Evolutionary conservation across 768 basidiomycete species (phyloP), one percentile per base, ranked within the genome.

Genomic region (Myochromella boudieri): DNA sequence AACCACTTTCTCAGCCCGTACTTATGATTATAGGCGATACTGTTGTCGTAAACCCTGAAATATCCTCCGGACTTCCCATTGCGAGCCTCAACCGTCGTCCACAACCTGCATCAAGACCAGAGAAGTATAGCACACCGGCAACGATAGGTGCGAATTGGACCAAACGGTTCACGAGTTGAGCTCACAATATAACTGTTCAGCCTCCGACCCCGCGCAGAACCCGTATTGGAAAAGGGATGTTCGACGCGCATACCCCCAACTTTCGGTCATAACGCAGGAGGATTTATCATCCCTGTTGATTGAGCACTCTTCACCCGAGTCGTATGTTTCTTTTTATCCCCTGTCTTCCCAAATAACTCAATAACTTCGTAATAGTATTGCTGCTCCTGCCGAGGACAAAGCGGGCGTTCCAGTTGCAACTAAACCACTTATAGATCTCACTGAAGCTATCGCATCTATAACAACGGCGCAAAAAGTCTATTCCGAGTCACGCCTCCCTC

Each of bases 201-300:
- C 89, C 18, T 92, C 90, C 33, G 91, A 93, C 68, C 80, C 80
- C 29, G 91, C 91, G 25, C 78, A 91, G 71, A 92, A 91, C 66
- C 89, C 88, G 46, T 97, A 97, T 77, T 95, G 87, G 85, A 95
- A 95, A 68, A 89, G 94, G 51, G 94, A 97, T 69, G 89, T 95
- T 58, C 84, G 93, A 47, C 84, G 94, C 42, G 82, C 83, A 27
- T 97, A 94, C 67, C 92, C 94, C n/a, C 90, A 87, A 56, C 83
- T 93, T 22, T 94, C 92, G 2, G 83, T 91, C 15, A 76, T 97
- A 48, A 90, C 91, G 4, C 94, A 97, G 69, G 62, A 79, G 4
- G 85, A 94, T 58, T 71, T 97, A 20, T 85, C 94, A 0, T 70
- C 79, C 20, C 68, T 97, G 51, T 77, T 97, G 36, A 81, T 95